These are phyloP conservation scores for Macroventuria anomochaeta DNA, from an alignment of 2,329 filamentous ascomycete species.

Conservation along the genomic window DNA sequence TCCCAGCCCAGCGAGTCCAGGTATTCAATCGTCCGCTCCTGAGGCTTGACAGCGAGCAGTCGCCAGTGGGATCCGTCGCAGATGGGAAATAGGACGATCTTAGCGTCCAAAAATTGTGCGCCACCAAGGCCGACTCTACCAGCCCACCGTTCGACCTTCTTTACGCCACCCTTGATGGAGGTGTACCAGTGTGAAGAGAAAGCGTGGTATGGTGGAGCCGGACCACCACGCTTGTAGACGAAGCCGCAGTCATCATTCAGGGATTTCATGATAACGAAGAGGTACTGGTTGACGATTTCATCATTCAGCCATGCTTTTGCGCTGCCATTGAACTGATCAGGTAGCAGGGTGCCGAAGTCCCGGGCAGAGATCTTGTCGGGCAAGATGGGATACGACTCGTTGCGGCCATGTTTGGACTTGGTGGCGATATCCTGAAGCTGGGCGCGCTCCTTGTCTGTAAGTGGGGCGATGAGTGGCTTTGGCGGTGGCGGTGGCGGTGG, in stretches of 20 bases:
- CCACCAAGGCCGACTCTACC: conserved; percentile 31
- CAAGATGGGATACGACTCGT: conserved; percentile 21
- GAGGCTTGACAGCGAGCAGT: conserved; percentile 69
- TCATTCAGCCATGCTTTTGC: conserved; percentile 76
- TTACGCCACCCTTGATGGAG: conserved; percentile 50
- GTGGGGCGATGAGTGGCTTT: conserved; percentile 29
- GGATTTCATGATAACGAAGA: conserved; percentile 66
- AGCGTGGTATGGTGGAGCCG: conserved; percentile 66
- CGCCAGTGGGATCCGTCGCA: conserved; percentile 73
- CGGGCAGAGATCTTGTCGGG: conserved; percentile 56
- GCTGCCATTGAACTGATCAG: conserved; percentile 38
- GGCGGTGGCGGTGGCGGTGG: conserved; percentile 11
- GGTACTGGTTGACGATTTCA: conserved; percentile 72
- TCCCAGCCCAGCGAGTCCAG: conserved; percentile 67
- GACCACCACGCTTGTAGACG: conserved; percentile 61
- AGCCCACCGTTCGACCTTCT: conserved; percentile 58
- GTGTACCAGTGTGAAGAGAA: conserved; percentile 72
- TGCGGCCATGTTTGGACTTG: conserved; percentile 24
- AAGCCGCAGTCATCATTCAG: conserved; percentile 64
- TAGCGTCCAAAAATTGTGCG: conserved; percentile 68
- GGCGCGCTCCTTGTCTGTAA: conserved; percentile 23
- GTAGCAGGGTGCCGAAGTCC: conserved; percentile 68
- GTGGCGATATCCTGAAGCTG: conserved; percentile 23
- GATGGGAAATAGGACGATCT: conserved; percentile 74
- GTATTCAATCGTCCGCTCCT: conserved; percentile 67